These are phyloP conservation scores for Ligustrum vulgare DNA, from an alignment of 257 asterid species.

Conservation along the genomic window DNA sequence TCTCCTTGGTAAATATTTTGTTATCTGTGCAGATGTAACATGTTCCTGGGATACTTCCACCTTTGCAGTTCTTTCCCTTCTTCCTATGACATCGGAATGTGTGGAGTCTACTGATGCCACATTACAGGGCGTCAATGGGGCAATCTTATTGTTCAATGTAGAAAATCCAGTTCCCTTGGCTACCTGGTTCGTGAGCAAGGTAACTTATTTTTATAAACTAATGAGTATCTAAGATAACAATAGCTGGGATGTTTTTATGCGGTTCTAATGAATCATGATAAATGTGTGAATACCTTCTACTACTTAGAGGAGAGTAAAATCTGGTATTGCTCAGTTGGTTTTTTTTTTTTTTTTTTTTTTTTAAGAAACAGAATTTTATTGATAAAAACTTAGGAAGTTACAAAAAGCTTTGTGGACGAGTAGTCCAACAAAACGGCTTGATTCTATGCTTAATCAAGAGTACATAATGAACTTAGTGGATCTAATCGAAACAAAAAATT, in stretches of 20 bases:
- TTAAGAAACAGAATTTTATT: no score
- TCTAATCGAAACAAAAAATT: no score
- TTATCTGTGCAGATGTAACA: constrained; percentile 57
- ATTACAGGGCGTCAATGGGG: constrained; percentile 45
- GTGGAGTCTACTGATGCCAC: constrained; percentile 33
- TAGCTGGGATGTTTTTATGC: no score
- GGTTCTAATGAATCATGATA: no score
- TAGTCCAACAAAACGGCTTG: no score
- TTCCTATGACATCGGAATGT: constrained; percentile 26
- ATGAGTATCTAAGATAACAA: no score
- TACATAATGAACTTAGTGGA: no score
- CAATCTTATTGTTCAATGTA: constrained; percentile 60
- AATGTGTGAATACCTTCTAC: background rate
- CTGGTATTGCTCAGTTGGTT: background rate
- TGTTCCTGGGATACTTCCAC: constrained; percentile 61
- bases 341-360: no score
- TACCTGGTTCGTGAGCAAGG: constrained; percentile 83
- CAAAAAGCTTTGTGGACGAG: no score
- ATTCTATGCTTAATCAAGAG: no score
- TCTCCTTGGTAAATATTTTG: constrained; percentile 19
- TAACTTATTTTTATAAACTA: constrained; percentile 19
- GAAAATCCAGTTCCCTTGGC: constrained; percentile 69
- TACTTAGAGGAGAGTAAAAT: background rate
- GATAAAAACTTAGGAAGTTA: no score
- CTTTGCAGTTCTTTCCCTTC: constrained; percentile 77